phyloP scores from a whole-genome alignment of 2,329 filamentous ascomycete genomes.

The Aspergillus ochraceus region DNA sequence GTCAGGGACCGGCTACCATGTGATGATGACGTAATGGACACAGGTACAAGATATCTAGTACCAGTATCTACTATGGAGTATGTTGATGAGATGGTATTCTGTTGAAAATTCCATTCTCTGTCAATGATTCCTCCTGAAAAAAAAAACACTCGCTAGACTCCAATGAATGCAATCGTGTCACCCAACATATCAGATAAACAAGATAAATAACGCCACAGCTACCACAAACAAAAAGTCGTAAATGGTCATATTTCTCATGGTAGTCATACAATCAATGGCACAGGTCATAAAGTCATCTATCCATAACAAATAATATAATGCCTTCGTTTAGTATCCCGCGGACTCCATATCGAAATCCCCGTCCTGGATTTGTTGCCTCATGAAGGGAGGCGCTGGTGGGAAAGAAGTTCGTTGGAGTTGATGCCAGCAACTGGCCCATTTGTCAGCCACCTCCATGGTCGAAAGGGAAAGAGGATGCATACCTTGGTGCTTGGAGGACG shows the following conservation, averaged over 20 bases:
- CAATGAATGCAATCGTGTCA: neutral
- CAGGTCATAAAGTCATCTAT: conserved; percentile 14
- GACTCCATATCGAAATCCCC: conserved; percentile 22
- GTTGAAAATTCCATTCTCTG: neutral
- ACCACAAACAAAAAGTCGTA: neutral
- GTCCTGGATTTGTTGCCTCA: conserved; percentile 25
- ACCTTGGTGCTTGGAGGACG: conserved; percentile 54
- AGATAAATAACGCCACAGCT: neutral
- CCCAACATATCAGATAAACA: neutral
- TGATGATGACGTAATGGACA: neutral
- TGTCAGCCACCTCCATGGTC: conserved; percentile 4
- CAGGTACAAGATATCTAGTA: neutral
- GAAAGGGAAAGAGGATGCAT: conserved; percentile 21
- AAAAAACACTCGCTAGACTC: neutral
- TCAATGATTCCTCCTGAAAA: too few relatives aligned
- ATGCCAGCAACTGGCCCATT: conserved; percentile 44
- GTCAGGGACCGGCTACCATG: neutral
- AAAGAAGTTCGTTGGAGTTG: conserved; percentile 40
- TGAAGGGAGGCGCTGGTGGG: conserved; percentile 28
- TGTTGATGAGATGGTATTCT: neutral
- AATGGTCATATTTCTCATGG: neutral
- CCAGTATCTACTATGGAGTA: neutral
- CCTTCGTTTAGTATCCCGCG: neutral
- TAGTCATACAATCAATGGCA: conserved; percentile 1
- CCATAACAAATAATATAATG: neutral